A percentile compares a stretch with the other conserved stretches of the same genome.
These are phyloP conservation scores for Bacterosira constricta DNA, from an alignment of 108 stramenopile genomes.

Conservation along the genomic window DNA sequence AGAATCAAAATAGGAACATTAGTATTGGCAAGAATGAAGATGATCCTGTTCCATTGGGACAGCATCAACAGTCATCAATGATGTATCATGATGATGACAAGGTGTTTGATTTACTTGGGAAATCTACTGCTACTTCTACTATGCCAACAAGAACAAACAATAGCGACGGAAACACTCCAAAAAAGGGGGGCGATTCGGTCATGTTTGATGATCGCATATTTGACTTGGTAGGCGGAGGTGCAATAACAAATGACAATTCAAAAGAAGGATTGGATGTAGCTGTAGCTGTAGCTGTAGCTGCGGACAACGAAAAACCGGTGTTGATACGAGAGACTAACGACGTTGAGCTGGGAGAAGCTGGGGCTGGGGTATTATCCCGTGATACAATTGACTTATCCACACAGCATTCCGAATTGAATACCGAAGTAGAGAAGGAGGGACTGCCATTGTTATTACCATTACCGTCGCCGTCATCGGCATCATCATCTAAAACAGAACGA, in stretches of 20 bases:
- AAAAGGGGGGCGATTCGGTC: neutral
- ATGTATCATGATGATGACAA: constrained; percentile 15
- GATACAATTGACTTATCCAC: too few species aligned
- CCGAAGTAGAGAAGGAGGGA: neutral
- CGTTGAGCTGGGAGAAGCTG: neutral
- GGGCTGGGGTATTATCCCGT: too few species aligned
- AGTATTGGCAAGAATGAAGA: neutral
- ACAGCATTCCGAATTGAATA: too few species aligned
- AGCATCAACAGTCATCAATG: neutral
- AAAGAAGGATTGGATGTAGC: neutral
- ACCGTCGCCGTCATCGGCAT: neutral
- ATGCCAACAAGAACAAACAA: too few species aligned
- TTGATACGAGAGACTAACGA: neutral
- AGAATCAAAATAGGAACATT: too few species aligned
- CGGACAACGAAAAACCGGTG: neutral
- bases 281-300: neutral
- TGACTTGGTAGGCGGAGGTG: neutral
- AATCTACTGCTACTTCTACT: too few species aligned
- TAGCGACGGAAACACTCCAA: neutral
- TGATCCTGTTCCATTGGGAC: neutral
- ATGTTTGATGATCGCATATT: constrained; percentile 7
- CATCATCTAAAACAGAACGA: neutral
- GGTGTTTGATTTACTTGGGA: constrained; percentile 18
- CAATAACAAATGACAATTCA: too few species aligned
- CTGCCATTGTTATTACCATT: constrained; percentile 2